phyloP scores from a whole-genome alignment of 2,329 filamentous ascomycete genomes.

The Didymella lethalis region DNA sequence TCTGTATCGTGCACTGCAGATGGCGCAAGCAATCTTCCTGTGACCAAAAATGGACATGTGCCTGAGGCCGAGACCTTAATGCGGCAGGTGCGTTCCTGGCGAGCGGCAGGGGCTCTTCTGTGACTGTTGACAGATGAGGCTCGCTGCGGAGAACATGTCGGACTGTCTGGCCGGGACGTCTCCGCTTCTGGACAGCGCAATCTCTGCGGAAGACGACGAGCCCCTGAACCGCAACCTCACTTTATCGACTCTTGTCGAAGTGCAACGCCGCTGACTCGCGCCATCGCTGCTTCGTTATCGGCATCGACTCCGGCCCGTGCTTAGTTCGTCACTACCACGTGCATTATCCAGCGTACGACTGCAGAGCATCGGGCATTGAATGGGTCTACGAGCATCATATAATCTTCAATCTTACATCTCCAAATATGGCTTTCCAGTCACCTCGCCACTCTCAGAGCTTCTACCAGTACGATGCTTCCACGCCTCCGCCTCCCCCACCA shows the following conservation, averaged over 20 bases:
- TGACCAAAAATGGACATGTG: slow-evolving; percentile 10
- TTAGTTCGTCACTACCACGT: slow-evolving; percentile 10
- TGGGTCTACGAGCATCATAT: slow-evolving; percentile 7
- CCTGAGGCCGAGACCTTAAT: slow-evolving; percentile 15
- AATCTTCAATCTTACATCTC: neutral
- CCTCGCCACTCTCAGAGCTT: slow-evolving; percentile 50
- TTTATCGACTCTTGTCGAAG: neutral
- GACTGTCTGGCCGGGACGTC: slow-evolving; percentile 13
- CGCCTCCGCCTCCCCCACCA: slow-evolving; percentile 58
- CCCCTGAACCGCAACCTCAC: slow-evolving; percentile 16
- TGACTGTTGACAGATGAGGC: slow-evolving; percentile 18
- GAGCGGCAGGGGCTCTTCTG: slow-evolving; percentile 11
- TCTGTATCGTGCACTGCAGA: slow-evolving; percentile 6
- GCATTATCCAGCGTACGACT: slow-evolving; percentile 7
- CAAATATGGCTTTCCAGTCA: slow-evolving; percentile 49
- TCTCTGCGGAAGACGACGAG: slow-evolving; percentile 3
- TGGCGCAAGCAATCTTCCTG: slow-evolving; percentile 21
- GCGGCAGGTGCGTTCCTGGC: slow-evolving; percentile 13
- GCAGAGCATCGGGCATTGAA: slow-evolving; percentile 4
- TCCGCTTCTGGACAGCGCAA: slow-evolving; percentile 6
- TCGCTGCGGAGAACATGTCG: slow-evolving; percentile 12
- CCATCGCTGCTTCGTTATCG: neutral
- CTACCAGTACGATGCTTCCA: slow-evolving; percentile 54
- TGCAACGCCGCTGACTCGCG: slow-evolving; percentile 14
- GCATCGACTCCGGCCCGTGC: slow-evolving; percentile 10